phyloP scores from a whole-genome alignment of 176 grass and related monocot species.

The Chrysopogon serrulatus region DNA sequence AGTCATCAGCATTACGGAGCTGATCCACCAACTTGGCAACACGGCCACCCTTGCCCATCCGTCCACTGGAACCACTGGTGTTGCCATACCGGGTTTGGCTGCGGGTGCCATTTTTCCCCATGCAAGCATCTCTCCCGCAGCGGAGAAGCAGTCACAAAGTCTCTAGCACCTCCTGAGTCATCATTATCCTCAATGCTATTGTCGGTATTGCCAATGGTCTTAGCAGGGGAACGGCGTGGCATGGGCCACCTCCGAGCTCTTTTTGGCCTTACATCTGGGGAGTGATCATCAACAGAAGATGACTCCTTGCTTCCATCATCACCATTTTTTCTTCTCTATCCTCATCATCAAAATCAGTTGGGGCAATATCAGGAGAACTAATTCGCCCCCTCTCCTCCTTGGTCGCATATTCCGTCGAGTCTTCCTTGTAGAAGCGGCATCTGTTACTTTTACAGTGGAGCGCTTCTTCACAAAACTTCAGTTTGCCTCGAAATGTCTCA shows the following conservation, averaged over 20 bases:
- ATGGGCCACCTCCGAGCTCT: slow-evolving; percentile 58
- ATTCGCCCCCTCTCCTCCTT: slow-evolving; percentile 56
- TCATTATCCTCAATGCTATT: slow-evolving; percentile 52
- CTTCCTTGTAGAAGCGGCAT: slow-evolving; percentile 35
- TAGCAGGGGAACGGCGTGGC: slow-evolving; percentile 55
- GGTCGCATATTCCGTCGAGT: slow-evolving; percentile 34
- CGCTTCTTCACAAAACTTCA: slow-evolving; percentile 74
- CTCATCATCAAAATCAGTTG: slow-evolving; percentile 57
- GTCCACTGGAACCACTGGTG: slow-evolving; percentile 50
- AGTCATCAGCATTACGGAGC: slow-evolving; percentile 56
- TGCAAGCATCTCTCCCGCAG: slow-evolving; percentile 76
- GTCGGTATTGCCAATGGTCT: slow-evolving; percentile 26
- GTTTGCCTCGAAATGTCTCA: slow-evolving; percentile 74
- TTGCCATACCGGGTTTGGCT: slow-evolving; percentile 70
- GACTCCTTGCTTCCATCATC: slow-evolving; percentile 74
- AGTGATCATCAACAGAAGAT: slow-evolving; percentile 66
- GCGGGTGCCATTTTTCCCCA: slow-evolving; percentile 83
- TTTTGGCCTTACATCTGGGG: slow-evolving; percentile 63
- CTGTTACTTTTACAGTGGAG: slow-evolving; percentile 35
- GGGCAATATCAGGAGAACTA: slow-evolving; percentile 41
- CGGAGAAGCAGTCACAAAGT: slow-evolving; percentile 53
- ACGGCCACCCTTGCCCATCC: slow-evolving; percentile 56
- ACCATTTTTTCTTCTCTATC: slow-evolving; percentile 66
- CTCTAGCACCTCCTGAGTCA: slow-evolving; percentile 49
- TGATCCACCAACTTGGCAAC: slow-evolving; percentile 61